Base-by-base conservation (phyloP, 176 grass and related monocot species). In the sorghum (Sorghum bicolor) region DNA sequence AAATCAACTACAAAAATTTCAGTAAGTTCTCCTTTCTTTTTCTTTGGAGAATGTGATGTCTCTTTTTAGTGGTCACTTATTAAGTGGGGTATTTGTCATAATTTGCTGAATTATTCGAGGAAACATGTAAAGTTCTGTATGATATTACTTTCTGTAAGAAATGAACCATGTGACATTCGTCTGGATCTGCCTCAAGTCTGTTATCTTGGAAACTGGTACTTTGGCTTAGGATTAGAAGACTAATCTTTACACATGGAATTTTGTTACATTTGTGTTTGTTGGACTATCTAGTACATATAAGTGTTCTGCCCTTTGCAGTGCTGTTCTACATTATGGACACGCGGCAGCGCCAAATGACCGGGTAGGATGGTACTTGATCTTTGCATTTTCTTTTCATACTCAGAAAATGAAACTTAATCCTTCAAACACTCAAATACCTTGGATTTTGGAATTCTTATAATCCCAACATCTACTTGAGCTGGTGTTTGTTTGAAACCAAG, bases 261-360 rank as follows among this genome's bases (percentile, higher is more conserved):
- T 14, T 47, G 3, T 71, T 33, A 25, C 45, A 88, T 85, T 78
- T 78, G 22, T 87, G 82, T 85, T 77, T 78, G 22, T 89, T 79
- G 17, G 43, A 76, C 52, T 85, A 53, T 77, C 19, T 71, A 32
- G 12, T 84, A 72, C 40, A 50, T 65, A 72, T 85, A 40, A 83
- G 68, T 88, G 64, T 86, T 85, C 37, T 86, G 39, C 55, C 81
- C 75, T 80, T 87, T 93, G 72, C 80, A 95, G 96, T 85, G 87
- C 93, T 92, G 83, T 98, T 94, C 96, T 98, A 26, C 96, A 98
- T 84, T 98, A 98, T 90, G 96, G 96, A 52, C 93, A 98, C 68
- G 75, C 89, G 0, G 87, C 91, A 71, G 96, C 96, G 90, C 96
- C 96, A 92, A 98, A 98, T 92, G 96, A 98, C 33, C 81, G 91